These are phyloP conservation scores for Microglena sp. DNA, from an alignment of 139 green algal genomes.

Conservation along the genomic window DNA sequence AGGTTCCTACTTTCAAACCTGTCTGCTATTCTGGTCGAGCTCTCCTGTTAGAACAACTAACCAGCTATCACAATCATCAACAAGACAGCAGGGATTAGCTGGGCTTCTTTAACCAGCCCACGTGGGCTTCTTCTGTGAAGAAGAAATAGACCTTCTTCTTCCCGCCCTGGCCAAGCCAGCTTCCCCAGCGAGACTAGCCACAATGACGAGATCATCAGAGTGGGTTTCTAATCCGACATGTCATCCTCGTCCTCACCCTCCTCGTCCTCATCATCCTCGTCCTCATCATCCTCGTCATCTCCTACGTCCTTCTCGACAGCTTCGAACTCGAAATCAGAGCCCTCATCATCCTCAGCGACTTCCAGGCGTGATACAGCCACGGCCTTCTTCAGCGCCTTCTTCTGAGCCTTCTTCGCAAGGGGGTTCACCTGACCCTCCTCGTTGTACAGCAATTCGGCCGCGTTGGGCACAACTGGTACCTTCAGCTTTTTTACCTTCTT, in stretches of 20 bases:
- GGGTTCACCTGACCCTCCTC: conserved; percentile 79
- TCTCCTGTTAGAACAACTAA: no score
- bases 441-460: conserved; percentile 46
- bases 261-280: conserved; percentile 8
- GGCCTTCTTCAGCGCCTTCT: conserved; percentile 45
- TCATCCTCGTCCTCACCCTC: conserved; percentile 9
- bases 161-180: no score
- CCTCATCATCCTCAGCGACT: conserved; percentile 19
- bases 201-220: conserved; percentile 10
- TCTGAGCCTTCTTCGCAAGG: conserved; percentile 35
- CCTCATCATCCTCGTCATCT: neutral
- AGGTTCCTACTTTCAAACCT: no score
- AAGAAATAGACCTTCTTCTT: no score
- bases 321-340: conserved; percentile 37
- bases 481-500: neutral
- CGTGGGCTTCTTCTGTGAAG: no score
- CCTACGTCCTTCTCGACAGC: conserved; percentile 24
- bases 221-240: no score
- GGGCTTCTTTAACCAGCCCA: no score
- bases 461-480: neutral
- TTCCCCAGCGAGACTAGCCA: no score
- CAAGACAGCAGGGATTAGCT: no score
- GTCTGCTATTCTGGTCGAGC: no score
- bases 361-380: conserved; percentile 5
- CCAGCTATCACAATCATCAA: no score